Conservation (phyloP, 1,284 basidiomycete species). For the Thelephora terrestris region DNA sequence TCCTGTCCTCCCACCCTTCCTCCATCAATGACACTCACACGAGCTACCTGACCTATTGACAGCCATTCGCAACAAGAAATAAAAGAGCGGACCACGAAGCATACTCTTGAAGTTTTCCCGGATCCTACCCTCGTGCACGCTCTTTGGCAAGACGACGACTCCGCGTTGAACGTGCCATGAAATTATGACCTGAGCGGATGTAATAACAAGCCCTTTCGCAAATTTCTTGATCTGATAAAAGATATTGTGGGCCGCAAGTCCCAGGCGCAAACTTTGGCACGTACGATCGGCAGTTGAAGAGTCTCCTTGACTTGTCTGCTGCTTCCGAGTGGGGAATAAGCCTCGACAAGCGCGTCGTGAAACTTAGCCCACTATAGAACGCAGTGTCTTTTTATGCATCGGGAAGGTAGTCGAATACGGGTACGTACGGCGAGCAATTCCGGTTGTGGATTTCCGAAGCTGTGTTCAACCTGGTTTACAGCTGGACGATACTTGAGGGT, state of each 20-base stretch:
- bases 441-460: conserved; percentile 74
- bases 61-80: no score
- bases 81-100: no score
- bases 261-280: no score
- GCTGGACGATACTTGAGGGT: conserved; percentile 67
- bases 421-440: conserved; percentile 58
- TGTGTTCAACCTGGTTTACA: conserved; percentile 79
- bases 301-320: conserved; percentile 44
- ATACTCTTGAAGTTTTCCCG: conserved; percentile 62
- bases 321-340: conserved; percentile 74
- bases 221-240: conserved; percentile 7
- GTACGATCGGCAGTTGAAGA: conserved; percentile 43
- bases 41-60: no score
- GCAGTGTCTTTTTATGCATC: background rate
- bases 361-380: conserved; percentile 46
- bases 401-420: background rate
- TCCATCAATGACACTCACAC: no score
- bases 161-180: conserved; percentile 76
- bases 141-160: conserved; percentile 72
- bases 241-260: no score
- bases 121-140: conserved; percentile 63
- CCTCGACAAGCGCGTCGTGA: conserved; percentile 57
- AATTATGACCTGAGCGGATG: conserved; percentile 73
- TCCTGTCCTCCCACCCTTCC: no score
- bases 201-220: conserved; percentile 55